Conservation (phyloP, 2,329 filamentous ascomycete species). For the Colletotrichum australisinense region DNA sequence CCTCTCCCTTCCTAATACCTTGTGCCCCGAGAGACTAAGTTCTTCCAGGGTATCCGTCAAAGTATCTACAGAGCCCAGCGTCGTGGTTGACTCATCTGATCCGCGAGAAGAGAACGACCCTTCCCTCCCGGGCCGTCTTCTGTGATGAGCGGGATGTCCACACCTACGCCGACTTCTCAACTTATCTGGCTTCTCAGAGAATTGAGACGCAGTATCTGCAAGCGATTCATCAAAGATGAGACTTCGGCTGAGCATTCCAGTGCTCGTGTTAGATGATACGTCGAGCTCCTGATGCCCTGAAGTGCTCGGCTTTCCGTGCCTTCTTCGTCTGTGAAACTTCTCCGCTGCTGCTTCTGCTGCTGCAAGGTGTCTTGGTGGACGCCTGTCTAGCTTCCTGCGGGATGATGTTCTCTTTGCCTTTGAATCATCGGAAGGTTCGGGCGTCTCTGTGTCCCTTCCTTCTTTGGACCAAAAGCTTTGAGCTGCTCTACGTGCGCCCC, state of each 20-base stretch:
- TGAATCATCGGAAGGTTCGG: neutral
- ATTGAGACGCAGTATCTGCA: neutral
- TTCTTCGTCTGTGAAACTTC: neutral
- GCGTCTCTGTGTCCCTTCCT: neutral
- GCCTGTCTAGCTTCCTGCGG: neutral
- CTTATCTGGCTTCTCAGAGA: neutral
- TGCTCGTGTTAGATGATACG: neutral
- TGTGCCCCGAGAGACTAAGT: neutral
- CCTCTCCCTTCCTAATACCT: neutral
- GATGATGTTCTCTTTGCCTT: neutral
- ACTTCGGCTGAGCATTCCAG: neutral
- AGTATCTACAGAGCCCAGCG: neutral
- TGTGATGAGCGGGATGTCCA: neutral
- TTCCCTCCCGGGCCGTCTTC: neutral
- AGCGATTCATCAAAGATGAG: neutral
- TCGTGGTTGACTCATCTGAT: neutral
- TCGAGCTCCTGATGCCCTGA: neutral
- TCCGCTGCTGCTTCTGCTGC: neutral
- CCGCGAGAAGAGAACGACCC: neutral
- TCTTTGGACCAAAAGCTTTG: too few species aligned
- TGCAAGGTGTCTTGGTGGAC: neutral
- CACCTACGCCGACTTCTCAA: neutral
- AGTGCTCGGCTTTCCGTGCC: neutral
- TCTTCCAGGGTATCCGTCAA: slow-evolving; percentile 6
- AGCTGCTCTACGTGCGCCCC: neutral